A percentile compares a stretch with the other conserved stretches of the same genome.
Conservation (phyloP, 306 rosid genomes). For the Castanea sativa region DNA sequence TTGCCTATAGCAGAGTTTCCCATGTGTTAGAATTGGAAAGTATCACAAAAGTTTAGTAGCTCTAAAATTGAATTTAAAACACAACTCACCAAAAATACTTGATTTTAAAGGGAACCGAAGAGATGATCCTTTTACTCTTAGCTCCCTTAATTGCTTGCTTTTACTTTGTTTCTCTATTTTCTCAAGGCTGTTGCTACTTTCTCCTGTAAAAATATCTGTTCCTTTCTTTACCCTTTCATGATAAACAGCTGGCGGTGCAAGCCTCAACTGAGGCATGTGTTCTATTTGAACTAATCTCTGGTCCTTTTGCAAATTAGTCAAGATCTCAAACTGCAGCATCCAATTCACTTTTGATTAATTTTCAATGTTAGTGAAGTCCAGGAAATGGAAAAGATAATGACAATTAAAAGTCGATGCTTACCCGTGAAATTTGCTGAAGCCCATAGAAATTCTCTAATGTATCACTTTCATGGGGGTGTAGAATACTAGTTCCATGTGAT, state of each 20-base stretch:
- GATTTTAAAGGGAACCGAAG: slow-evolving; percentile 75
- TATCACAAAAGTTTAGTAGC: background rate
- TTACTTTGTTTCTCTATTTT: slow-evolving; percentile 46
- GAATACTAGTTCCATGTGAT: slow-evolving; percentile 45
- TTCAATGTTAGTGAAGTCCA: slow-evolving; percentile 9
- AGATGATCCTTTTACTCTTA: slow-evolving; percentile 75
- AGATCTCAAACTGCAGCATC: slow-evolving; percentile 84
- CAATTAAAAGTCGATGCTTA: slow-evolving; percentile 23
- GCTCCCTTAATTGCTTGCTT: slow-evolving; percentile 59
- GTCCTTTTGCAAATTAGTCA: slow-evolving; percentile 68
- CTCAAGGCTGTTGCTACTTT: slow-evolving; percentile 51
- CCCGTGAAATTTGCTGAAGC: slow-evolving; percentile 79
- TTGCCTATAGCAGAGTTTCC: slow-evolving; percentile 46
- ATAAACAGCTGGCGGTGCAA: slow-evolving; percentile 90
- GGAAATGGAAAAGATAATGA: slow-evolving; percentile 8
- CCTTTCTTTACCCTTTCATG: slow-evolving; percentile 85
- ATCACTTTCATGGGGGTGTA: slow-evolving; percentile 59
- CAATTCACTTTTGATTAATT: slow-evolving; percentile 26
- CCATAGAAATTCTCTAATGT: slow-evolving; percentile 50
- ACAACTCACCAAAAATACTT: slow-evolving; percentile 66
- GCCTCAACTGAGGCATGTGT: slow-evolving; percentile 75
- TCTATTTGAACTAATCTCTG: slow-evolving; percentile 78
- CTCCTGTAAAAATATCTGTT: slow-evolving; percentile 49
- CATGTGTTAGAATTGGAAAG: slow-evolving; percentile 28
- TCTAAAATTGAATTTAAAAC: slow-evolving; percentile 8